Conservation (phyloP, 176 grass and related monocot genomes). For the Musa schizocarpa region DNA sequence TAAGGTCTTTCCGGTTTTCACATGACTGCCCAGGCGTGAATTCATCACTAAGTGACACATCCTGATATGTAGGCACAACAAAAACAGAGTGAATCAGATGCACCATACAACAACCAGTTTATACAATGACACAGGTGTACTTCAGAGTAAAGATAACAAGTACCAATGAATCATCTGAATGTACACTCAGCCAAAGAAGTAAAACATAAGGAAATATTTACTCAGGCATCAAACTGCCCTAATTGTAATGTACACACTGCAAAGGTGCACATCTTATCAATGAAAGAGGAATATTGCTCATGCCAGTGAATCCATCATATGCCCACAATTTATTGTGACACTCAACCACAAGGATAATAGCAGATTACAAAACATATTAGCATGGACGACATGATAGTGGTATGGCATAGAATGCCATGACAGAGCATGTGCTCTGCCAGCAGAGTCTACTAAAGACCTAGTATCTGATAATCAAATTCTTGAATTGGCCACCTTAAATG, state of each 20-base stretch:
- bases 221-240: background rate
- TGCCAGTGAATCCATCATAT: background rate
- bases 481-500: background rate
- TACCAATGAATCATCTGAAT: background rate
- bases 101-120: background rate
- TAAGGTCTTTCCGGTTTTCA: constrained; percentile 81
- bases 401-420: background rate
- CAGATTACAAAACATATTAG: constrained; percentile 2
- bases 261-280: background rate
- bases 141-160: background rate
- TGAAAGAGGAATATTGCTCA: background rate
- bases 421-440: background rate
- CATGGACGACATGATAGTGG: background rate
- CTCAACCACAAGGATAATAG: background rate
- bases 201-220: background rate
- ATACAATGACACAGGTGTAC: constrained; percentile 2
- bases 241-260: background rate
- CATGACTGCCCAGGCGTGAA: constrained; percentile 41
- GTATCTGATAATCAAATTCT: background rate
- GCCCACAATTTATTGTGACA: constrained; percentile 1
- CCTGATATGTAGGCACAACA: constrained; percentile 25
- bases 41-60: constrained; percentile 61
- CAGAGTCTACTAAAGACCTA: background rate
- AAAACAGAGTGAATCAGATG: constrained; percentile 17
- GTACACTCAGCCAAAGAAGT: too few relatives aligned